Evolutionary conservation across 768 basidiomycete genomes (phyloP).

Genomic region (Stropharia rugosoannulata): DNA sequence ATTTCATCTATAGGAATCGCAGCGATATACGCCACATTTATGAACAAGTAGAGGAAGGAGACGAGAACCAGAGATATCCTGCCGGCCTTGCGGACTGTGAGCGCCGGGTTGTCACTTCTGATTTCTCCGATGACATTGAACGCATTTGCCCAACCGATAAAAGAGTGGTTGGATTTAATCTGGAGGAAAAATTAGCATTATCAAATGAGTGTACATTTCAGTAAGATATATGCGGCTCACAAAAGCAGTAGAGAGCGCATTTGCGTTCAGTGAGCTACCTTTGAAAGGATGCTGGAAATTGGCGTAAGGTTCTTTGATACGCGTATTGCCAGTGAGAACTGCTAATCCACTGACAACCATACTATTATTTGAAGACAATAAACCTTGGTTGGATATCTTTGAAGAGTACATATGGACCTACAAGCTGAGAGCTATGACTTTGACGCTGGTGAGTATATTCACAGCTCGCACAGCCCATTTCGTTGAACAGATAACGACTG

Average conservation of each 20-base stretch:
- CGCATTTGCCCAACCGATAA: constrained; percentile 33
- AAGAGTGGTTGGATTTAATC: constrained; percentile 35
- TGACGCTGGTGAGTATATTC: constrained; percentile 29
- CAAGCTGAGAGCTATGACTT: constrained; percentile 29
- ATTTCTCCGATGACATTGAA: constrained; percentile 48
- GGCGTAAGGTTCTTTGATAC: constrained; percentile 48
- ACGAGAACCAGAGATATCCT: constrained; percentile 40
- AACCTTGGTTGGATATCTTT: background rate
- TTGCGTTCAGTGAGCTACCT: constrained; percentile 43
- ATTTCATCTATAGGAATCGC: constrained; percentile 35
- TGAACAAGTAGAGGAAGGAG: constrained; percentile 43
- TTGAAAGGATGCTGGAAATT: constrained; percentile 59
- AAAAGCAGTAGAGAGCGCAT: constrained; percentile 38
- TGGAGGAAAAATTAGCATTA: constrained; percentile 9
- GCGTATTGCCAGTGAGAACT: constrained; percentile 55
- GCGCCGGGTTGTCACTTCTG: constrained; percentile 36
- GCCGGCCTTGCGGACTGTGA: constrained; percentile 43
- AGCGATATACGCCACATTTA: constrained; percentile 39
- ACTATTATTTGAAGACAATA: constrained; percentile 10
- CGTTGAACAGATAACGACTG: constrained; percentile 33
- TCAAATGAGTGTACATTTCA: background rate
- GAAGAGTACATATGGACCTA: constrained; percentile 10
- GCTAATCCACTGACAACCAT: constrained; percentile 56
- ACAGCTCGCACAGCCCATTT: constrained; percentile 33
- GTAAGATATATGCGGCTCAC: constrained; percentile 14